Percentiles rank a stretch among this genome's conserved stretches.
Evolutionary conservation across 2,329 filamentous ascomycete species (phyloP).

Genomic region (Tolypocladium pustulatum): DNA sequence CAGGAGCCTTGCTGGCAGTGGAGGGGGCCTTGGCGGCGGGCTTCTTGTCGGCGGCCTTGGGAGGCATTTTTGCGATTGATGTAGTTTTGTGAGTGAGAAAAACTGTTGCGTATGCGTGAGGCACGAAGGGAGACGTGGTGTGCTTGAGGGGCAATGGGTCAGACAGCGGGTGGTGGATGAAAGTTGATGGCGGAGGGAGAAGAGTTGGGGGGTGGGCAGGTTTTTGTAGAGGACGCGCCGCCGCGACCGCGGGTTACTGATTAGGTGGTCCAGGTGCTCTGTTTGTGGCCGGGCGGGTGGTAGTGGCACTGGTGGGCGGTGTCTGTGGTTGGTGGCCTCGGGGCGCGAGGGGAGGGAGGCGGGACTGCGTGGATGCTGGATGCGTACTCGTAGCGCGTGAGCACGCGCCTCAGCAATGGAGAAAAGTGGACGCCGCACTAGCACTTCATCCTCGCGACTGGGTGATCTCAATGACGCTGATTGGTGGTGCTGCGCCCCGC

Average conservation of each 20-base stretch:
- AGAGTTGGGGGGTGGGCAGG: slow-evolving; percentile 40
- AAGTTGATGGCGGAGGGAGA: slow-evolving; percentile 35
- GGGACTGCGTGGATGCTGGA: background rate
- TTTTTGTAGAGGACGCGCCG: slow-evolving; percentile 52
- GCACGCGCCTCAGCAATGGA: background rate
- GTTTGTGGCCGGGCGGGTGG: slow-evolving; percentile 10
- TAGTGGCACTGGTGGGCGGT: slow-evolving; percentile 5
- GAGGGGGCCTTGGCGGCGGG: slow-evolving; percentile 93
- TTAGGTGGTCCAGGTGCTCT: slow-evolving; percentile 20
- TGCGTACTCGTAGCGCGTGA: background rate
- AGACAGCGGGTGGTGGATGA: slow-evolving; percentile 24
- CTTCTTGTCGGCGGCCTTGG: slow-evolving; percentile 98
- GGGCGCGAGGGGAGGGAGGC: background rate
- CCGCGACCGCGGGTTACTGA: slow-evolving; percentile 45
- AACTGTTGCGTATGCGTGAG: slow-evolving; percentile 3
- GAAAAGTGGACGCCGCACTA: background rate
- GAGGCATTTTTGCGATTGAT: slow-evolving; percentile 66
- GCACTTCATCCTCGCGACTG: background rate
- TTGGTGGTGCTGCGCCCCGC: background rate
- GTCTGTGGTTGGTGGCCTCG: background rate
- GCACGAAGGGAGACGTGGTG: slow-evolving; percentile 3
- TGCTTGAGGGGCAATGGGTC: slow-evolving; percentile 14
- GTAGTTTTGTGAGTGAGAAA: slow-evolving; percentile 7
- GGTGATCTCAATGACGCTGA: background rate
- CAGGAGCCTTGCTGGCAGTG: slow-evolving; percentile 56